phyloP scores from a whole-genome alignment of 805 yeast genomes.

The Pichia rugopelliculosa region DNA sequence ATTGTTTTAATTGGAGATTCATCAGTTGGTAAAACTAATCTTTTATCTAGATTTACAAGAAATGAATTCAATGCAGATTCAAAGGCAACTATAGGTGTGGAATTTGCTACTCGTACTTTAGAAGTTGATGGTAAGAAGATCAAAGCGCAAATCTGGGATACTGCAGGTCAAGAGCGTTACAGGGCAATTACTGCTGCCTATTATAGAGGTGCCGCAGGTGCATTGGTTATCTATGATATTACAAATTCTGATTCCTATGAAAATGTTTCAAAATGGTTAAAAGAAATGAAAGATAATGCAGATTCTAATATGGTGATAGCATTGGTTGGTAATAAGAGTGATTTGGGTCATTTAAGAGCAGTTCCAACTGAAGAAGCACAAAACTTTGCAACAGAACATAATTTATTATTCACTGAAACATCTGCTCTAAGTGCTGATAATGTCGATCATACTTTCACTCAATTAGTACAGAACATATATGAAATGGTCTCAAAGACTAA shows the following conservation, averaged over 20 bases:
- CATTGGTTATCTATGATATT: conserved; percentile 90
- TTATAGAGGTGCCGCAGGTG: conserved; percentile 98
- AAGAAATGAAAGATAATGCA: conserved; percentile 86
- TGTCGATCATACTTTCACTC: conserved; percentile 91
- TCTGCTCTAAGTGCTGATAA: conserved; percentile 91
- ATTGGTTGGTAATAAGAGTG: conserved; percentile 86
- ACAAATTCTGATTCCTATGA: conserved; percentile 85
- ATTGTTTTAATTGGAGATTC: conserved; percentile 94
- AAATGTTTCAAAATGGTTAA: conserved; percentile 79
- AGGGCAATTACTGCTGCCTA: conserved; percentile 96
- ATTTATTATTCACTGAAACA: conserved; percentile 88
- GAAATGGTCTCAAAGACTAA: conserved; percentile 93
- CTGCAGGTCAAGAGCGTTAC: conserved; percentile 98
- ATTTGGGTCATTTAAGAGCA: conserved; percentile 86
- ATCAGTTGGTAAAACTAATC: conserved; percentile 94
- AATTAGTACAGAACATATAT: conserved; percentile 84
- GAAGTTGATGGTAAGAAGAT: conserved; percentile 78
- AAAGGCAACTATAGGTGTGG: conserved; percentile 94
- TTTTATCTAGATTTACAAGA: conserved; percentile 87
- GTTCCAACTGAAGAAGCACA: conserved; percentile 97
- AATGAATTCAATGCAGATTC: conserved; percentile 94
- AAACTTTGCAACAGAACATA: conserved; percentile 89
- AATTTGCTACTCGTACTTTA: conserved; percentile 93
- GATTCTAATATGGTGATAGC: conserved; percentile 94
- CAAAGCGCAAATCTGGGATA: conserved; percentile 95